Evolutionary conservation across 2,329 filamentous ascomycete species (phyloP).

Genomic region (Beauveria varroae): DNA sequence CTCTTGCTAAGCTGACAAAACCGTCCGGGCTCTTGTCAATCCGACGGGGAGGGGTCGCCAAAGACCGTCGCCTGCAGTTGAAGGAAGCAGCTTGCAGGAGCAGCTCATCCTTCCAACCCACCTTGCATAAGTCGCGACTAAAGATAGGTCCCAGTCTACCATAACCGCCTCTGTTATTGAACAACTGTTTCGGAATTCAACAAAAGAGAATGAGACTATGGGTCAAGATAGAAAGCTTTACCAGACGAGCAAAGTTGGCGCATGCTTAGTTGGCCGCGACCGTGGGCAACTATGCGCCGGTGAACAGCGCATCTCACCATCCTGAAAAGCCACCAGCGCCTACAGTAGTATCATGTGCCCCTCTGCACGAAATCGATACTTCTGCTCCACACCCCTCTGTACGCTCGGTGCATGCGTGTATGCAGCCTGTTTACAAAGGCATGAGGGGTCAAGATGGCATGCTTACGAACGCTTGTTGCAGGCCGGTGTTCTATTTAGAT

Average conservation of each 20-base stretch:
- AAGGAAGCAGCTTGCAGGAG: neutral
- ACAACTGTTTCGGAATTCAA: neutral
- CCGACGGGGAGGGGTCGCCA: neutral
- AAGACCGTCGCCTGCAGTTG: neutral
- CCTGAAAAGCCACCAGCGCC: neutral
- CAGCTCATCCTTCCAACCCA: neutral
- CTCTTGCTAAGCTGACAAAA: no score
- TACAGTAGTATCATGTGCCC: neutral
- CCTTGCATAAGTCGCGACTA: neutral
- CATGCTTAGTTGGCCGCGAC: neutral
- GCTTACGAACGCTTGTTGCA: neutral
- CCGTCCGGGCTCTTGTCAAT: neutral
- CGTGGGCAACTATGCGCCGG: neutral
- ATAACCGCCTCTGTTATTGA: neutral
- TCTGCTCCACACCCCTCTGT: neutral
- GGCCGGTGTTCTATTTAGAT: neutral
- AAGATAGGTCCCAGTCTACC: neutral
- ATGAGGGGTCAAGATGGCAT: no score
- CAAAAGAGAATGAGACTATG: neutral
- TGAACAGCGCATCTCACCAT: neutral
- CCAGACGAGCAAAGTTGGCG: neutral
- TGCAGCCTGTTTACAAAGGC: neutral
- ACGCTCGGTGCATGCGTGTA: neutral
- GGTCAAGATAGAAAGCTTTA: neutral
- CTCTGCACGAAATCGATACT: neutral